Base-by-base conservation (phyloP, 257 asterid species). In the Ehretia macrophylla region DNA sequence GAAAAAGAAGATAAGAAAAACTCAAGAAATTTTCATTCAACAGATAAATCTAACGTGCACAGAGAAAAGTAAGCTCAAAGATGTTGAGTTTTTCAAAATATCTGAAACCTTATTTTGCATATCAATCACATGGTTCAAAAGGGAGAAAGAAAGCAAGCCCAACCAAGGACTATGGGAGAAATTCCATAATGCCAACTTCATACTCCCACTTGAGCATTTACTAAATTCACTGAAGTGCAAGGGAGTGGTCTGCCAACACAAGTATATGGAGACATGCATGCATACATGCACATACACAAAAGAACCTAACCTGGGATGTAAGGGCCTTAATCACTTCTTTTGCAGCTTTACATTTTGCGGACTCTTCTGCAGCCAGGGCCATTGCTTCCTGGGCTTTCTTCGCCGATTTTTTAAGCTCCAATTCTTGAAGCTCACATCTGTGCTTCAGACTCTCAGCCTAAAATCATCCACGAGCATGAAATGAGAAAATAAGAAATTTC, bases 321-420 rank as follows among this genome's bases (percentile, higher is more conserved):
- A 92, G 97, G 17, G 95, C 86, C 66, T 86, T 92, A 21, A 88
- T 92, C 66, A 89, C 97, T 67, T 88, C 99, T 72, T 92, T 92
- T 53, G 97, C 99, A 62, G 96, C 96, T 81, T 75, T 86, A 75
- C 91, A 84, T 73, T 88, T 92, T 27, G 89, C 82, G 56, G 97
- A 86, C 78, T 92, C 99, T 59, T 92, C 99, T 12, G 94, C 76
- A 59, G 95, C 97, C 63, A 86, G 46, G 17, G 78, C 66, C 86
- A 83, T 70, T 38, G 99, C 94, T 75, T 86, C 99, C 81, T 88
- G 90, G 64, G 93, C 70, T 59, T 83, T 86, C 68, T 86, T 83
- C 1, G 86, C 75, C 48, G 96, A 81, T 71, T 78, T 81, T 66
- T 82, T 86, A 51, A 88, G 78, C 74, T 92, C 97, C 56, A 56